Base-by-base conservation (phyloP, 139 green algal genomes). In the Yamagishiella unicocca region DNA sequence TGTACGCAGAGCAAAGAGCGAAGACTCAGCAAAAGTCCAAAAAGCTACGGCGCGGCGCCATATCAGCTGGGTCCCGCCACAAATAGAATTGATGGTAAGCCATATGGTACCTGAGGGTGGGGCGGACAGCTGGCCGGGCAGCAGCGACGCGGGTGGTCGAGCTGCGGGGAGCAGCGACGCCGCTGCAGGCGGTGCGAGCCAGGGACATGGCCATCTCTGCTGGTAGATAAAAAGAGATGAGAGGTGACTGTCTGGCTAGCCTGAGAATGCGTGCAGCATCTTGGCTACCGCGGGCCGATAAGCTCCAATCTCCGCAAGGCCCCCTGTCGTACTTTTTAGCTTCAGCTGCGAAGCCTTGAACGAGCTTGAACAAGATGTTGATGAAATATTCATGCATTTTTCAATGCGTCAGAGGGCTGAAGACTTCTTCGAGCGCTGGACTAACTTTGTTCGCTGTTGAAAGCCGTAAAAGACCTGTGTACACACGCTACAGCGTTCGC, bases 141-240 rank as follows among this genome's bases (percentile, higher is more conserved):
- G 80, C 64, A 53, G 80, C 61, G 45, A 77, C 80, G 64, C 62
- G 64, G 64, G 43, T 66, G 43, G 64, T 86, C 64, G 80, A 55
- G 80, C 64, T 86, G 64, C 80, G 80, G 31, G 64, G 43, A 40
- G 64, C 61, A 75, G 79, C 62, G 64, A 86, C 80, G 80, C 80
- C 80, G 64, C 43, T 50, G 80, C 64, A 78, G 45, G 80, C 80
- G 27, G 80, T 76, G 80, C 80, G 80, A 86, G 80, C 80, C 45
- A 86, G 64, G 43, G 80, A 86, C 64, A 86, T 78, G 79, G 79
- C 79, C 80, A 86, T 86, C n/a, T 81, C 43, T 62, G 31, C 45
- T 81, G 27, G 45, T 64, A 35, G 27, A 66, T 45, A 66, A 50
- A 37, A 66, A 53, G 38, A 35, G 40, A 50, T 61, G 19, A 46